A percentile compares a stretch with the other conserved stretches of the same genome.
These are phyloP conservation scores for Argentina anserina DNA, from an alignment of 306 rosid genomes.

Conservation along the genomic window DNA sequence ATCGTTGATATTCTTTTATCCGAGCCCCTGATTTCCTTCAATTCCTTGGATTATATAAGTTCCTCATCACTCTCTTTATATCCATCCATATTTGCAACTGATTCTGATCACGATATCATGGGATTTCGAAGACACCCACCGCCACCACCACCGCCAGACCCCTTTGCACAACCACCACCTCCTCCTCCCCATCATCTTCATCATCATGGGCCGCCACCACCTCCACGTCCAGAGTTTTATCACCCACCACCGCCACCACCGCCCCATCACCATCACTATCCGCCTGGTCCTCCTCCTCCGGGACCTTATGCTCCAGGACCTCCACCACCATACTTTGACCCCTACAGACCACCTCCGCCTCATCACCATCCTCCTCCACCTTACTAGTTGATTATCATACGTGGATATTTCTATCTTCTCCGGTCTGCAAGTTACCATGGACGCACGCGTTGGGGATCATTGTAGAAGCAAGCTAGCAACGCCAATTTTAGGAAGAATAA, in stretches of 20 bases:
- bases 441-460: too few relatives aligned
- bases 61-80: too few relatives aligned
- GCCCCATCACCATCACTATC: conserved; percentile 18
- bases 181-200: not conserved
- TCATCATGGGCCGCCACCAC: conserved; percentile 2
- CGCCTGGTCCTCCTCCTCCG: conserved; percentile 24
- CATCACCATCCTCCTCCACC: conserved; percentile 22
- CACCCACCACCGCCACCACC: conserved; percentile 14
- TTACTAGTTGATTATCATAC: too few relatives aligned
- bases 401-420: too few relatives aligned
- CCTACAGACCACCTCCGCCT: conserved; percentile 22
- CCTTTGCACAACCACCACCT: not conserved
- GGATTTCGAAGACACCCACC: conserved; percentile 6
- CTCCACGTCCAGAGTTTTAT: not conserved
- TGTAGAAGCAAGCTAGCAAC: too few relatives aligned
- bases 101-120: conserved; percentile 1
- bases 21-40: too few relatives aligned
- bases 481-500: too few relatives aligned
- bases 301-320: conserved; percentile 12
- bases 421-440: too few relatives aligned
- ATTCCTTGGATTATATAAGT: too few relatives aligned
- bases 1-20: too few relatives aligned
- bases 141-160: conserved; percentile 5
- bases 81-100: too few relatives aligned
- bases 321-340: conserved; percentile 24